Conservation (phyloP, 768 basidiomycete species). For the Phallus indusiatus region DNA sequence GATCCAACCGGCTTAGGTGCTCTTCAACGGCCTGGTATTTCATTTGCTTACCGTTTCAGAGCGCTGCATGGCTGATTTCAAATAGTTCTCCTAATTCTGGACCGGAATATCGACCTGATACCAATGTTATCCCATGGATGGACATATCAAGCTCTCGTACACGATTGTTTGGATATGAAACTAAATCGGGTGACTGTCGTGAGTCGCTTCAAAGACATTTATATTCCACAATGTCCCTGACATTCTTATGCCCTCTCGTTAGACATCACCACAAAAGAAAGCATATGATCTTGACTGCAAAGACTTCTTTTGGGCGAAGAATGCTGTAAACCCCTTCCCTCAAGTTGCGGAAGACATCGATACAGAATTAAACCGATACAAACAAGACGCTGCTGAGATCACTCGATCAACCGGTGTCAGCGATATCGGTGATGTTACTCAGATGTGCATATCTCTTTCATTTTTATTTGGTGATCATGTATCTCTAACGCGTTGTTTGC, state of each 20-base stretch:
- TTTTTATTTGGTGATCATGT: background rate
- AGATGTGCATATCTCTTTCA: constrained; percentile 52
- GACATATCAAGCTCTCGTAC: constrained; percentile 98
- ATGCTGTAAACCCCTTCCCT: constrained; percentile 93
- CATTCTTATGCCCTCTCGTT: background rate
- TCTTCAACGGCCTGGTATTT: constrained; percentile 76
- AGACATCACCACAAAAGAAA: constrained; percentile 53
- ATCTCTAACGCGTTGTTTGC: background rate
- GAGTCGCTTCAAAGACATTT: constrained; percentile 11
- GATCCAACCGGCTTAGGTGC: constrained; percentile 78
- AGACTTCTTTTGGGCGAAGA: constrained; percentile 98
- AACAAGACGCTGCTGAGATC: constrained; percentile 93
- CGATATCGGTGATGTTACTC: constrained; percentile 90
- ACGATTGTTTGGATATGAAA: constrained; percentile 95
- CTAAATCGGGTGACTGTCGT: constrained; percentile 87
- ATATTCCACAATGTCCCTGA: background rate
- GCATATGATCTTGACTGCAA: constrained; percentile 96
- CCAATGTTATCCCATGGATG: constrained; percentile 94
- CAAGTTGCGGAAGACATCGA: constrained; percentile 98
- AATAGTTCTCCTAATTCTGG: constrained; percentile 84
- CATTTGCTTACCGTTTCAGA: constrained; percentile 11
- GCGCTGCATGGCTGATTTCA: constrained; percentile 11
- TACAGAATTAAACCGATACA: constrained; percentile 73
- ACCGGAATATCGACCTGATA: constrained; percentile 90
- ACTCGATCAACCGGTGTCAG: constrained; percentile 94